Conservation (phyloP, 768 basidiomycete genomes). For the Macrolepiota albuminosa region DNA sequence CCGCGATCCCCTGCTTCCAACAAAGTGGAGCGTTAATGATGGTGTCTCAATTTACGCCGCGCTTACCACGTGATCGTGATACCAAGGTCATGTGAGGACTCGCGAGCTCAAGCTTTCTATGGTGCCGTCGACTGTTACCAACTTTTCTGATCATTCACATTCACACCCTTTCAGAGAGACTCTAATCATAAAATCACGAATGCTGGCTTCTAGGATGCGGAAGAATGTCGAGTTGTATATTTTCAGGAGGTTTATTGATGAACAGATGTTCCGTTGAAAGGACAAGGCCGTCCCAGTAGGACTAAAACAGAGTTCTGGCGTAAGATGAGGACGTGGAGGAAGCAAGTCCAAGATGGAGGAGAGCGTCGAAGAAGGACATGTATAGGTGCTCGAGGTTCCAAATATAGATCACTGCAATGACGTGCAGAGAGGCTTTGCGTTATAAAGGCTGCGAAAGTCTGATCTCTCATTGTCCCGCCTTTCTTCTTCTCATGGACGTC, state of each 20-base stretch:
- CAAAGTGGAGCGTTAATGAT: no score
- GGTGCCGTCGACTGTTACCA: background rate
- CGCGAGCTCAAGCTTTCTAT: no score
- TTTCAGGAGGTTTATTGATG: conserved; percentile 40
- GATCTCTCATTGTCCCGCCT: background rate
- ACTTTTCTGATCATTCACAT: background rate
- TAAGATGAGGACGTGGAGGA: background rate
- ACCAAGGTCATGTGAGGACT: background rate
- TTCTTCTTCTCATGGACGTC: conserved; percentile 19
- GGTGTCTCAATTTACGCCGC: background rate
- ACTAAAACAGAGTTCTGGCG: background rate
- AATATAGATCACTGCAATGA: background rate
- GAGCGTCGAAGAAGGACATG: background rate
- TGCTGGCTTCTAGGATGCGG: conserved; percentile 45
- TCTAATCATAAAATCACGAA: conserved; percentile 11
- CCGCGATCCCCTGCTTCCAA: no score
- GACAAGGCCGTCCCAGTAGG: conserved; percentile 61
- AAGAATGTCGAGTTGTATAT: conserved; percentile 52
- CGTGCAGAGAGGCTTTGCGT: background rate
- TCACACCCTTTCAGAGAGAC: background rate
- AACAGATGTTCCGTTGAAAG: conserved; percentile 37
- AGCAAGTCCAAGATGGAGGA: background rate
- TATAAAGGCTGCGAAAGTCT: background rate
- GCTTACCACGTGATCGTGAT: background rate
- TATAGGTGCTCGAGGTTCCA: background rate